phyloP scores from a whole-genome alignment of 495 filamentous ascomycete species.

The Aspergillus mulundensis region DNA sequence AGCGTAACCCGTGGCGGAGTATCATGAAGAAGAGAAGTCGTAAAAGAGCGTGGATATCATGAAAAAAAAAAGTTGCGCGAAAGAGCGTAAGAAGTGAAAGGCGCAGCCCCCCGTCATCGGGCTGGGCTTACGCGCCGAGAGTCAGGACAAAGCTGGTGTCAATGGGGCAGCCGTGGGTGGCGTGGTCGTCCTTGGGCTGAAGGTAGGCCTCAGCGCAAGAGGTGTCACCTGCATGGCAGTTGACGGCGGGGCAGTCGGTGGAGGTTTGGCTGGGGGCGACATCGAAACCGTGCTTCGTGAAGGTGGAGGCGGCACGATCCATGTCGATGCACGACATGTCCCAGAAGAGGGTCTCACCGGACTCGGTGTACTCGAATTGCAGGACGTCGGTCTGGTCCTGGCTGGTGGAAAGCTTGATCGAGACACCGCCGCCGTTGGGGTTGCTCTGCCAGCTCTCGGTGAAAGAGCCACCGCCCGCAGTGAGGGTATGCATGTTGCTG shows the following conservation, averaged over 20 bases:
- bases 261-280: conserved; percentile 28
- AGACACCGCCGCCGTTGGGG: conserved; percentile 42
- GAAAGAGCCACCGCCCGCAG: conserved; percentile 33
- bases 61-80: background rate
- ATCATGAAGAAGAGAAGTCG: conserved; percentile 6
- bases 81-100: conserved; percentile 2
- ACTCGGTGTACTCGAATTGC: conserved; percentile 47
- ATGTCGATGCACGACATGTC: conserved; percentile 47
- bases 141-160: conserved; percentile 36
- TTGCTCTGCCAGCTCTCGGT: conserved; percentile 34
- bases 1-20: conserved; percentile 1
- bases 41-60: background rate
- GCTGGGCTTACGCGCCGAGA: conserved; percentile 29
- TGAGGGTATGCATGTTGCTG: conserved; percentile 38
- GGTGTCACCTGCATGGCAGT: conserved; percentile 36
- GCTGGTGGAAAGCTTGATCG: conserved; percentile 43
- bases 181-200: conserved; percentile 39
- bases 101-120: background rate
- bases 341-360: conserved; percentile 39
- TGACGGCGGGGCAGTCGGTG: conserved; percentile 32
- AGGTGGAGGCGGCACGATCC: conserved; percentile 28
- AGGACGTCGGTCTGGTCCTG: conserved; percentile 34
- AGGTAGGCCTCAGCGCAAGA: conserved; percentile 41
- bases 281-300: conserved; percentile 41
- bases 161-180: conserved; percentile 45